Percentiles rank a stretch among this genome's conserved stretches.
Evolutionary conservation across 495 filamentous ascomycete genomes (phyloP).

Genomic region (Neurospora sp.): DNA sequence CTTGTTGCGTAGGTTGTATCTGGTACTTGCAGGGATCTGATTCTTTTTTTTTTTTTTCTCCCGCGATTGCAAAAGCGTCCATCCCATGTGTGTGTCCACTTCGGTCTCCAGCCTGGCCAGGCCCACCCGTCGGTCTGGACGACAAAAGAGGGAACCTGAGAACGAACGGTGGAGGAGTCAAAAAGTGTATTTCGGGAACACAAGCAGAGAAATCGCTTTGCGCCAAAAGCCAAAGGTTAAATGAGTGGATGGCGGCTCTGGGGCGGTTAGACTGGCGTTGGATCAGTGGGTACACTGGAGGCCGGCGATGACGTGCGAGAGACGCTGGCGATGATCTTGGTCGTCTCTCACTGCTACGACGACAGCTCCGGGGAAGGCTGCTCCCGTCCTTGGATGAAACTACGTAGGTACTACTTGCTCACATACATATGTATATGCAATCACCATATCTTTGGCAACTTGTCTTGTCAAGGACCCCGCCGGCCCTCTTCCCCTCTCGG

Average conservation of each 20-base stretch:
- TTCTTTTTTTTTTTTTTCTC: not conserved
- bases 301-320: not conserved
- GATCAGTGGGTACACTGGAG: not conserved
- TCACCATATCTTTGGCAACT: not conserved
- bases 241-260: not conserved
- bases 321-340: not conserved
- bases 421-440: not conserved
- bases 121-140: not conserved
- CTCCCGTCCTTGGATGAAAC: no score
- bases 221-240: not conserved
- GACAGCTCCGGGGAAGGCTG: not conserved
- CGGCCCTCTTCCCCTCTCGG: not conserved
- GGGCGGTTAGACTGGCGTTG: not conserved
- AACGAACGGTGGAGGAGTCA: not conserved
- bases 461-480: not conserved
- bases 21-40: not conserved
- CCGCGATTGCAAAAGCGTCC: not conserved
- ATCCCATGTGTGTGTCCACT: not conserved
- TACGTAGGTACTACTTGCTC: no score
- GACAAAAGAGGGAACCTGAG: not conserved
- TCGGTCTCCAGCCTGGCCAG: not conserved
- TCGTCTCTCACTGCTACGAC: not conserved
- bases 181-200: not conserved
- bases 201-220: not conserved
- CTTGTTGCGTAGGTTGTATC: not conserved